These are phyloP conservation scores for Pythium grandisporangium DNA, from an alignment of 352 stramenopile species.

Conservation along the genomic window DNA sequence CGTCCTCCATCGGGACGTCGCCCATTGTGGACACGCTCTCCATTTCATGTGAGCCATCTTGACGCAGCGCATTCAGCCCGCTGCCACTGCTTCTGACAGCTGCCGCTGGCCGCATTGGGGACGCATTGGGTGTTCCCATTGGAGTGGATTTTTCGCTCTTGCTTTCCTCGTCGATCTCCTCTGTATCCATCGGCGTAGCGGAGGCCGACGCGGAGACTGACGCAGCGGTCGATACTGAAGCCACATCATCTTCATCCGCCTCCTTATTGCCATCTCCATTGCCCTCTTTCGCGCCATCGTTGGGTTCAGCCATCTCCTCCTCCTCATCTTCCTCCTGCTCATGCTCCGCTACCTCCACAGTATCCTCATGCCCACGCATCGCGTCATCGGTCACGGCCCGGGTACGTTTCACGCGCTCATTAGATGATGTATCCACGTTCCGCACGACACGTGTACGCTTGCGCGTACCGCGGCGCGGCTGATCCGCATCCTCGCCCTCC, in stretches of 20 bases:
- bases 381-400: no score
- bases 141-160: constrained; percentile 6
- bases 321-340: constrained; percentile 8
- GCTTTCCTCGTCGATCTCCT: not conserved
- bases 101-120: constrained; percentile 10
- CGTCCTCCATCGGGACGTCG: constrained; percentile 38
- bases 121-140: constrained; percentile 7
- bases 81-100: no score
- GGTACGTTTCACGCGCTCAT: no score
- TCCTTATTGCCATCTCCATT: constrained; percentile 2
- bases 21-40: constrained; percentile 4
- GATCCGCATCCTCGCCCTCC: no score
- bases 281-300: not conserved
- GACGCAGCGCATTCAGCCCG: no score
- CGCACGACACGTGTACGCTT: no score
- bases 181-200: not conserved
- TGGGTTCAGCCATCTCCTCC: constrained; percentile 12
- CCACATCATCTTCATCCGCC: constrained; percentile 11
- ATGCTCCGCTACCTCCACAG: constrained; percentile 6
- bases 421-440: no score
- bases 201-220: constrained; percentile 12
- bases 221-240: constrained; percentile 16
- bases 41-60: constrained; percentile 28
- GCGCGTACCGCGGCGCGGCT: no score
- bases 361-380: no score